Evolutionary conservation across 1,284 basidiomycete species (phyloP), one percentile per base, ranked within the genome.

Genomic region (Coriolopsis trogii): DNA sequence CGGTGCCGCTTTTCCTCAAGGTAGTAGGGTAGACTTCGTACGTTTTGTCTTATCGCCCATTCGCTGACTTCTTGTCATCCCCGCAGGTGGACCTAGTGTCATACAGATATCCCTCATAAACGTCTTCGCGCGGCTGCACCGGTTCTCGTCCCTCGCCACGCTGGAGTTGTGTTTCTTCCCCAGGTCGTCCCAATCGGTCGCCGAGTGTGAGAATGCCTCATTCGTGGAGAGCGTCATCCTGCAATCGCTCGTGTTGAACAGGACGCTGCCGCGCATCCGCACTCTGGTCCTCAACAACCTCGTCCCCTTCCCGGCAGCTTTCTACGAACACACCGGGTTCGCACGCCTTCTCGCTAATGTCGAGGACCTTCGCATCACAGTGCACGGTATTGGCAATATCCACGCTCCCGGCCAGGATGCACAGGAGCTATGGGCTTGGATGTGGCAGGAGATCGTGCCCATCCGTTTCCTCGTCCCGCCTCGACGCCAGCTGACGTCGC

Each of bases 371-470:
- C 25, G 34, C 31, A 6, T 62, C 25, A 37, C 57, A 10, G 49
- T 53, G 7, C 55, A 62, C 30, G 51, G 50, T 18, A 42, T 33
- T 18, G 42, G 42, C 24, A 53, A 46, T 48, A 25, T 55, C n/a
- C 55, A 52, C 24, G 43, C 29, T 24, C 39, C 38, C 2, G 30
- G 31, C 10, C 28, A 42, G 20, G 33, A 31, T 5, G 41, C 51
- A n/a, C 47, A 53, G 29, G 56, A 59, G 33, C 49, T 57, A 25
- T 59, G 58, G 55, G 47, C 44, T 8, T 47, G 42, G 41, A 56
- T 62, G 49, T 64, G 63, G 61, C 43, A 34, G 18, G 52, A 51
- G 46, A 56, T 52, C 38, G 42, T 62, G 31, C 58, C 57, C 9
- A 46, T 48, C 23, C 55, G 49, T 6, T 41, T 64, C 44, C 59